Percentiles rank a stretch among this genome's conserved stretches.
phyloP scores from a whole-genome alignment of 495 filamentous ascomycete species.

The Penicillium verhagenii region DNA sequence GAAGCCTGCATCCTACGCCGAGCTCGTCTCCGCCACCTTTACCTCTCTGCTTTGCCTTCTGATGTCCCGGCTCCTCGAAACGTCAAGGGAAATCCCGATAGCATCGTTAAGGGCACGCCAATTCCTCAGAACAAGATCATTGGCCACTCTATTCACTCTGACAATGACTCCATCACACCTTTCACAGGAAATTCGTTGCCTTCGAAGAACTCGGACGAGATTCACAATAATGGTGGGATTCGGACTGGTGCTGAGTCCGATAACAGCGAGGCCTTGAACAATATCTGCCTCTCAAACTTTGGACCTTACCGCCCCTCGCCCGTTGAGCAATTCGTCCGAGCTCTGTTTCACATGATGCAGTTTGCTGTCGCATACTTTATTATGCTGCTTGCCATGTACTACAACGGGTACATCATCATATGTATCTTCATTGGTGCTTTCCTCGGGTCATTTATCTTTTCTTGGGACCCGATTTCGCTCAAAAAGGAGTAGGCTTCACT shows the following conservation, averaged over 20 bases:
- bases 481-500: slow-evolving; percentile 16
- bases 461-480: slow-evolving; percentile 46
- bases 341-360: slow-evolving; percentile 61
- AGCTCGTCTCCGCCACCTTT: slow-evolving; percentile 22
- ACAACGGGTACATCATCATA: slow-evolving; percentile 53
- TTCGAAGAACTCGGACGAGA: not conserved
- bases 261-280: not conserved
- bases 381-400: slow-evolving; percentile 70
- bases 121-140: not conserved
- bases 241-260: not conserved
- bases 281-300: not conserved
- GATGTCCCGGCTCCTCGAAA: not conserved
- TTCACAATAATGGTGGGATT: not conserved
- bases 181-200: not conserved
- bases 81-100: not conserved
- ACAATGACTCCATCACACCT: slow-evolving; percentile 10
- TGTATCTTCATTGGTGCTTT: slow-evolving; percentile 53
- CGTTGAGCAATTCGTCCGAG: slow-evolving; percentile 60
- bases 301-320: slow-evolving; percentile 46
- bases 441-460: slow-evolving; percentile 58
- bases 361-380: slow-evolving; percentile 71
- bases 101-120: not conserved
- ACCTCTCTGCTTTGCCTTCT: slow-evolving; percentile 9
- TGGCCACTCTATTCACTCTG: too few species aligned
- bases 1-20: slow-evolving; percentile 56